Base-by-base conservation (phyloP, 208 protist species). In the Trypanosoma boissoni region DNA sequence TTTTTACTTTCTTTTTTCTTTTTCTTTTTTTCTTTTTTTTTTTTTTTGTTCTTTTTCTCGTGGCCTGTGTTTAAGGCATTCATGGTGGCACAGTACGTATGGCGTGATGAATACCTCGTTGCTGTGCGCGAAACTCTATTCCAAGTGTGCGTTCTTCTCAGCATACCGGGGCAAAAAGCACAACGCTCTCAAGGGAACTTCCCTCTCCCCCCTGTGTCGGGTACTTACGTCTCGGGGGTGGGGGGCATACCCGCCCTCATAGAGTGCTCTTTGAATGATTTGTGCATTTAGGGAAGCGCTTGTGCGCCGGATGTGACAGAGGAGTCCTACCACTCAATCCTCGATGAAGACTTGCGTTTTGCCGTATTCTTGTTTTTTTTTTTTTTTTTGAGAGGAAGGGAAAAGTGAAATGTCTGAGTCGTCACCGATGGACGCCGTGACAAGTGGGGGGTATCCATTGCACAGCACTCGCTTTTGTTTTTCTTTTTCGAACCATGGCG, bases 1-100 rank as follows among this genome's bases (percentile, higher is more conserved):
- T 20, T n/a, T 16, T 24, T 46, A 6, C 44, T 45, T 18, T 16
- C 3, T 58, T 55, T 5, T 28, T 46, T 60, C 9, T 49, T 14
- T 60, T 26, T 60, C 18, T 48, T 28, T 8, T 27, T 57, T 62
- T 53, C 26, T 54, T 60, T 61, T 37, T 36, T 73, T 27, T 44
- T 53, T 54, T 49, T 31, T 18, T 14, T 14, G 3, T 61, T 5
- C 34, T 60, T 57, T 64, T 44, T 16, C 28, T 64, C 9, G 46
- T 31, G 26, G 6, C 7, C 21, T 5, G 14, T 8, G 46, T n/a
- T n/a, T 54, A 37, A 2, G 16, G 31, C 28, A 44, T 54, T 63
- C 44, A 54, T 57, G 49, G 48, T 49, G 34, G 32, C 45, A 20
- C 49, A n/a, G n/a, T n/a, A 32, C 3, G 34, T 46, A 18, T 7